Percentiles rank a stretch among this genome's conserved stretches.
Evolutionary conservation across 352 stramenopile genomes (phyloP).

Genomic region (Globisporangium middletonii): DNA sequence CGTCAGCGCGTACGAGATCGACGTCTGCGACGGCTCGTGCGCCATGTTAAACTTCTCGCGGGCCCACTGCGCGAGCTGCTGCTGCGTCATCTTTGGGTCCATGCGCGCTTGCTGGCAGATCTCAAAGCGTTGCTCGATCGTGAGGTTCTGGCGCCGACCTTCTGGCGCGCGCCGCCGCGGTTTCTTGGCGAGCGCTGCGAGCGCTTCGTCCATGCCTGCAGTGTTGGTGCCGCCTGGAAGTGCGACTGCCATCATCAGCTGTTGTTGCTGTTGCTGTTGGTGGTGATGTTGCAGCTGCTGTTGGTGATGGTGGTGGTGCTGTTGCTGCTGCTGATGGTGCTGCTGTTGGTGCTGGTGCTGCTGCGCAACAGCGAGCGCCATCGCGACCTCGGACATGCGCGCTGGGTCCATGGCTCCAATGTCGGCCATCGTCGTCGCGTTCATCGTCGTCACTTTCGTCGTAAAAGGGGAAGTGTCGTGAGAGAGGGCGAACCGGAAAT

Average conservation of each 20-base stretch:
- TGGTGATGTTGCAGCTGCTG: neutral
- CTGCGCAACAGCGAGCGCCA: neutral
- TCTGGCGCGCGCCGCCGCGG: neutral
- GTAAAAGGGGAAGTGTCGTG: constrained; percentile 1
- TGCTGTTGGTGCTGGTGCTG: neutral
- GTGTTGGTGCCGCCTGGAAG: neutral
- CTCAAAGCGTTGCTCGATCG: constrained; percentile 73
- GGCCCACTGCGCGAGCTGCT: constrained; percentile 70
- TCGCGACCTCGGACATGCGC: neutral
- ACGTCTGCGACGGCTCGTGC: constrained; percentile 76
- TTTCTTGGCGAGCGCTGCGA: neutral
- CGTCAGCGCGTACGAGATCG: constrained; percentile 82
- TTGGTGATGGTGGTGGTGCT: neutral
- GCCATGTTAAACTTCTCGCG: constrained; percentile 60
- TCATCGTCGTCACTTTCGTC: neutral
- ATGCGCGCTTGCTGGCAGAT: constrained; percentile 72
- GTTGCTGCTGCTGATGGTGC: neutral
- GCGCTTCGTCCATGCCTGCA: neutral
- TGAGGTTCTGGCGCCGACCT: constrained; percentile 43
- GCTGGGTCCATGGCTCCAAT: neutral
- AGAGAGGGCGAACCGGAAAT: constrained; percentile 1
- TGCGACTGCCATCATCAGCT: neutral
- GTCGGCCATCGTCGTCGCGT: constrained; percentile 1
- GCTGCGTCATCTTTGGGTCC: constrained; percentile 68
- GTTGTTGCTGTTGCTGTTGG: neutral